Evolutionary conservation across 2,329 filamentous ascomycete genomes (phyloP).

Genomic region (Clonostachys sp.): DNA sequence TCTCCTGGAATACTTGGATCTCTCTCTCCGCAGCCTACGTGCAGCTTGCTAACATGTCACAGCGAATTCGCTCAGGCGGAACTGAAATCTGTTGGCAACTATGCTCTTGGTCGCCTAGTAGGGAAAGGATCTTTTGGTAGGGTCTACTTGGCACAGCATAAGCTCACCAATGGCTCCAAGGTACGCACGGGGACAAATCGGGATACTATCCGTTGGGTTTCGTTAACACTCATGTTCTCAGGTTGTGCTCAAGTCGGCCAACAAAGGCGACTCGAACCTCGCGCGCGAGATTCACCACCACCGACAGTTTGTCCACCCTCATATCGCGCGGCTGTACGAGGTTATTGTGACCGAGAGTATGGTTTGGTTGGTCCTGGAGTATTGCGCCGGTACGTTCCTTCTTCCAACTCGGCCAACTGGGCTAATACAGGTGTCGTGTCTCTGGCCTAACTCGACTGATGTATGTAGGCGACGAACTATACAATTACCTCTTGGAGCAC

Average conservation of each 20-base stretch:
- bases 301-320: slow-evolving; percentile 93
- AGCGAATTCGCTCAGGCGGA: slow-evolving; percentile 95
- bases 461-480: slow-evolving; percentile 77
- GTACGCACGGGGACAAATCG: slow-evolving; percentile 50
- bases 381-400: slow-evolving; percentile 70
- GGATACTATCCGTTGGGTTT: no score
- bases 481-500: slow-evolving; percentile 88
- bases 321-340: slow-evolving; percentile 95
- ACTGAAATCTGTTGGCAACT: slow-evolving; percentile 90
- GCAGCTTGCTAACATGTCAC: slow-evolving; percentile 8
- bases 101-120: slow-evolving; percentile 84
- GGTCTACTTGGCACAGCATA: slow-evolving; percentile 93
- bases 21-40: background rate
- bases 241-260: slow-evolving; percentile 98
- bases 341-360: slow-evolving; percentile 93
- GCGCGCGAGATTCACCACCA: slow-evolving; percentile 98
- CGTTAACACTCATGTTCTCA: slow-evolving; percentile 24
- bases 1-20: background rate
- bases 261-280: slow-evolving; percentile 92
- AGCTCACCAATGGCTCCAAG: slow-evolving; percentile 98
- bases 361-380: slow-evolving; percentile 96
- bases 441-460: background rate
- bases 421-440: no score
- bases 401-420: background rate
- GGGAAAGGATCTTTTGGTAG: slow-evolving; percentile 98